Evolutionary conservation across 768 basidiomycete genomes (phyloP).

Genomic region (Trametes punicea): DNA sequence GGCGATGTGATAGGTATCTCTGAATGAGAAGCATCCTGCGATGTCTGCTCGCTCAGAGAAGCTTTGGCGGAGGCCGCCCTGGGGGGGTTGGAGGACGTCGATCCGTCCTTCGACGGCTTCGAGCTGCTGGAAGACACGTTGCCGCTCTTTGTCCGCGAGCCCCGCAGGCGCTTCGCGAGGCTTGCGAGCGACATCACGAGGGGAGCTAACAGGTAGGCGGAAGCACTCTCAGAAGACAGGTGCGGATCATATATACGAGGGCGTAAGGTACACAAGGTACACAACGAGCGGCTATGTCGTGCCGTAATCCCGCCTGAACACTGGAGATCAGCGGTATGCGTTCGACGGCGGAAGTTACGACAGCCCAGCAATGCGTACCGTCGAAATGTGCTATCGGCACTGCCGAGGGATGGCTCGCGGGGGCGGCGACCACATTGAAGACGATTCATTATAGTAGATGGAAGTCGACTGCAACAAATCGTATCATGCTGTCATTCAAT

Average conservation of each 20-base stretch:
- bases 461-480: no score
- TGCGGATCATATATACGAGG: neutral
- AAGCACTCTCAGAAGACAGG: neutral
- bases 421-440: no score
- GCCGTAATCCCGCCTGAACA: neutral
- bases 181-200: neutral
- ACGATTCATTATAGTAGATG: no score
- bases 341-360: no score
- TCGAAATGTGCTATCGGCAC: no score
- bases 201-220: neutral
- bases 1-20: no score
- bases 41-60: neutral
- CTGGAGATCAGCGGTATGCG: no score
- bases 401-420: no score
- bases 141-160: neutral
- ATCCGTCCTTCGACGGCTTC: neutral
- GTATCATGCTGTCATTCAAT: no score
- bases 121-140: neutral
- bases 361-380: no score
- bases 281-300: neutral
- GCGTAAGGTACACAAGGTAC: neutral
- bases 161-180: neutral
- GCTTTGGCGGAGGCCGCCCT: no score
- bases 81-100: no score
- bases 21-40: neutral